A percentile compares a stretch with the other conserved stretches of the same genome.
Conservation (phyloP, 768 basidiomycete species). For the Lactifluus subvellereus region DNA sequence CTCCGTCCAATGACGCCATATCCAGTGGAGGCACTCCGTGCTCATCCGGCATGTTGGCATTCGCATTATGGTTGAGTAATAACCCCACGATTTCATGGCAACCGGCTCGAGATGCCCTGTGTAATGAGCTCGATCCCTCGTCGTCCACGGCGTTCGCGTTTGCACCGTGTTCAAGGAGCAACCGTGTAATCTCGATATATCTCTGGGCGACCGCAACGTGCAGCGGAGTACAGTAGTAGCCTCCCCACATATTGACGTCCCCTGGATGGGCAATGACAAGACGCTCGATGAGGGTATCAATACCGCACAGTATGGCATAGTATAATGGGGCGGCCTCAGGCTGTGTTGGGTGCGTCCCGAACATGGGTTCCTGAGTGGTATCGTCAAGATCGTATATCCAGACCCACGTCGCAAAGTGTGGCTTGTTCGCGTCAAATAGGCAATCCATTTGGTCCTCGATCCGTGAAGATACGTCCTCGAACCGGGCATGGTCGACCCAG, state of each 20-base stretch:
- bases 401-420: not conserved
- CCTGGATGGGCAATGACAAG: not conserved
- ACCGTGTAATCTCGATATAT: not conserved
- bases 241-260: not conserved
- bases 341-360: not conserved
- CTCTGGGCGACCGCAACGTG: not conserved
- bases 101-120: not conserved
- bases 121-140: not conserved
- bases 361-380: not conserved
- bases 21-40: not conserved
- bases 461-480: not conserved
- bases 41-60: not conserved
- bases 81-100: not conserved
- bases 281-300: not conserved
- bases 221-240: not conserved
- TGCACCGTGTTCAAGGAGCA: not conserved
- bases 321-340: not conserved
- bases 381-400: slow-evolving; percentile 5
- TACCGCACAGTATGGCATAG: not conserved
- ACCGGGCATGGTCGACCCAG: slow-evolving; percentile 1
- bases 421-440: not conserved
- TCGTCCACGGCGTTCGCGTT: not conserved
- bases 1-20: not conserved
- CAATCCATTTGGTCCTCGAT: not conserved
- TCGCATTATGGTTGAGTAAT: not conserved